These are phyloP conservation scores for Agrocybe pediades DNA, from an alignment of 768 basidiomycete genomes.

Conservation along the genomic window DNA sequence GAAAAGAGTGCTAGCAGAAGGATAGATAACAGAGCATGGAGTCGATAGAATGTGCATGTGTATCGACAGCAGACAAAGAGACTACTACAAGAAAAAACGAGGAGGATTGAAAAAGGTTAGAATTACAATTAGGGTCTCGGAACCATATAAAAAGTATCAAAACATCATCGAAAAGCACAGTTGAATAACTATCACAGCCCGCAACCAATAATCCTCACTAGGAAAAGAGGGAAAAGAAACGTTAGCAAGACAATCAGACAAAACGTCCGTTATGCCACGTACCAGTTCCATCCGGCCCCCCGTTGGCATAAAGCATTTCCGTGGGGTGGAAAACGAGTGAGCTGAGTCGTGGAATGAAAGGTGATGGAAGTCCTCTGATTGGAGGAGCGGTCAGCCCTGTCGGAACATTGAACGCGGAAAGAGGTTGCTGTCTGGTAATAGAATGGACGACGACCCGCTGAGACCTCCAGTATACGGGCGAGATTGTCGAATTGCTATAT, in stretches of 20 bases:
- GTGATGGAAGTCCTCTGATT: constrained; percentile 54
- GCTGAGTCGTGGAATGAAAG: constrained; percentile 61
- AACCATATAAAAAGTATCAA: not conserved
- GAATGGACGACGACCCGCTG: constrained; percentile 67
- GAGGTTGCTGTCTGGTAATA: constrained; percentile 38
- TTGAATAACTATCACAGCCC: constrained; percentile 34
- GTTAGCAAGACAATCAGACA: not conserved
- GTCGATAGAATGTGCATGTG: not conserved
- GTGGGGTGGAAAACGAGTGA: constrained; percentile 81
- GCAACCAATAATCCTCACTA: constrained; percentile 59
- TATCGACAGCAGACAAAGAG: not conserved
- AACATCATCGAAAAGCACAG: not conserved
- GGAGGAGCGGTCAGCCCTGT: constrained; percentile 60
- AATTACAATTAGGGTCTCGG: not conserved
- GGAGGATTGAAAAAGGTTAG: not conserved
- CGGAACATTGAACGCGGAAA: constrained; percentile 49
- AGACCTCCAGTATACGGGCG: constrained; percentile 60
- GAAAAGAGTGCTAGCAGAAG: not conserved
- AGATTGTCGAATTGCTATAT: constrained; percentile 60
- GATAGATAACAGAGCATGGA: not conserved
- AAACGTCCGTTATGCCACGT: constrained; percentile 15
- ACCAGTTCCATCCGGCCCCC: constrained; percentile 72
- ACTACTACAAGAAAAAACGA: not conserved
- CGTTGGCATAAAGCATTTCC: constrained; percentile 82
- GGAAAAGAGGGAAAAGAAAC: constrained; percentile 8